A percentile compares a stretch with the other conserved stretches of the same genome.
These are phyloP conservation scores for Kitagawia praeruptora DNA, from an alignment of 129 eudicot genomes.

Conservation along the genomic window DNA sequence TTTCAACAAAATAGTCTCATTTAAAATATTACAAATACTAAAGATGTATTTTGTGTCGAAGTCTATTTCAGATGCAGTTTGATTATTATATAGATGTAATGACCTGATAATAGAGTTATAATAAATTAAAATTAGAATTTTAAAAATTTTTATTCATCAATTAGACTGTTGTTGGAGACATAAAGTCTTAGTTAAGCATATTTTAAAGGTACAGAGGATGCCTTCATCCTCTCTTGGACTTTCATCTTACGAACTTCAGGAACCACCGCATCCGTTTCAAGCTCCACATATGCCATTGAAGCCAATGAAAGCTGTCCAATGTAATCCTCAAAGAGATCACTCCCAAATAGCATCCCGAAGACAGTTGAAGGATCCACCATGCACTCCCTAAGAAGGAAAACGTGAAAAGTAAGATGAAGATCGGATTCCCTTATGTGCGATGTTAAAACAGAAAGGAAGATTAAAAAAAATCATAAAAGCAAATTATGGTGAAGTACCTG, in stretches of 20 bases:
- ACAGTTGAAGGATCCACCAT: constrained; percentile 49
- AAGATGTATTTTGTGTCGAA: neutral
- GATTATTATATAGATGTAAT: neutral
- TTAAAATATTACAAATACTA: neutral
- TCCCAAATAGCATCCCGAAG: constrained; percentile 51
- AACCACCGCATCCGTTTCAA: constrained; percentile 23
- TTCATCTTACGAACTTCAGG: constrained; percentile 34
- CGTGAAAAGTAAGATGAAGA: neutral
- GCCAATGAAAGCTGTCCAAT: constrained; percentile 44
- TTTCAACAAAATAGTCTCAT: neutral
- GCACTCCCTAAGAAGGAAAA: constrained; percentile 28
- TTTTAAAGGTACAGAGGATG: constrained; percentile 8
- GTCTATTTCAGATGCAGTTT: neutral
- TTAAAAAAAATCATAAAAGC: neutral
- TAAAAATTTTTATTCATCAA: neutral
- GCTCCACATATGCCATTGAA: constrained; percentile 26
- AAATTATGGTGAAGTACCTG: neutral
- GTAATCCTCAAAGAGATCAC: constrained; percentile 44
- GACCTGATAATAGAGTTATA: neutral
- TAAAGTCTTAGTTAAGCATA: neutral
- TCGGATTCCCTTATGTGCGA: neutral
- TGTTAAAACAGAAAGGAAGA: neutral
- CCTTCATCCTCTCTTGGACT: constrained; percentile 46
- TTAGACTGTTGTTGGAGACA: neutral
- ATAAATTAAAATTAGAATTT: neutral